These are phyloP conservation scores for Spirogloea muscicola DNA, from an alignment of 139 green algal genomes.

Conservation along the genomic window DNA sequence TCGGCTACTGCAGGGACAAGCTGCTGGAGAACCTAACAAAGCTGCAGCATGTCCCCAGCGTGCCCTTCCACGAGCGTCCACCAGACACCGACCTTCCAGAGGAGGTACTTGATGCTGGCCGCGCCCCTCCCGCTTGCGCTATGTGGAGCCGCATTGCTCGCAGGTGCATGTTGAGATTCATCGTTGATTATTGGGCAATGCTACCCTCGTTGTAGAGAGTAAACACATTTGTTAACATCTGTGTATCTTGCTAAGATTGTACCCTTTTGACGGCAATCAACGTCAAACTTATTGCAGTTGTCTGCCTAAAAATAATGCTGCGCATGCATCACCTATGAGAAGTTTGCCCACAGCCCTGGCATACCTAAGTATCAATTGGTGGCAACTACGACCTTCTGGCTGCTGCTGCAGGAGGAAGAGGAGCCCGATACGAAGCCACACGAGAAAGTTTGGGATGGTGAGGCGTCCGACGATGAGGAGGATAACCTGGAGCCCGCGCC, in stretches of 20 bases:
- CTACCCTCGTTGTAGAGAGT: no score
- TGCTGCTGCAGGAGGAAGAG: slow-evolving; percentile 11
- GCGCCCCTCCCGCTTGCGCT: background rate
- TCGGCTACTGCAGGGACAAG: slow-evolving; percentile 39
- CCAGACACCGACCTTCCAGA: slow-evolving; percentile 30
- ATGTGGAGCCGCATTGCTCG: background rate
- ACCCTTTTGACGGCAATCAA: background rate
- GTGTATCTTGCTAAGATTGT: background rate
- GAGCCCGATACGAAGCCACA: slow-evolving; percentile 12
- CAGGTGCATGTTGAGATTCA: background rate
- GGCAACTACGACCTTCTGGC: background rate
- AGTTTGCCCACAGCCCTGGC: background rate
- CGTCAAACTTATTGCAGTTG: background rate
- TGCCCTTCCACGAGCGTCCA: slow-evolving; percentile 38
- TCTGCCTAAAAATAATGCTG: background rate
- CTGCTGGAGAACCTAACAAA: slow-evolving; percentile 49
- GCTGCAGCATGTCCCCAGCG: slow-evolving; percentile 40
- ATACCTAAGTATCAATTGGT: background rate
- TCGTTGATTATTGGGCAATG: no score
- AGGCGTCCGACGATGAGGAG: slow-evolving; percentile 2
- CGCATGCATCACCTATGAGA: background rate
- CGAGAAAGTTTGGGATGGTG: slow-evolving; percentile 1
- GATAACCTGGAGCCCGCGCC: background rate
- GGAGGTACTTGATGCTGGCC: slow-evolving; percentile 20
- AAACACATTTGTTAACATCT: background rate